Evolutionary conservation across 2,329 filamentous ascomycete species (phyloP).

Genomic region (Westerdykella aurantiaca): DNA sequence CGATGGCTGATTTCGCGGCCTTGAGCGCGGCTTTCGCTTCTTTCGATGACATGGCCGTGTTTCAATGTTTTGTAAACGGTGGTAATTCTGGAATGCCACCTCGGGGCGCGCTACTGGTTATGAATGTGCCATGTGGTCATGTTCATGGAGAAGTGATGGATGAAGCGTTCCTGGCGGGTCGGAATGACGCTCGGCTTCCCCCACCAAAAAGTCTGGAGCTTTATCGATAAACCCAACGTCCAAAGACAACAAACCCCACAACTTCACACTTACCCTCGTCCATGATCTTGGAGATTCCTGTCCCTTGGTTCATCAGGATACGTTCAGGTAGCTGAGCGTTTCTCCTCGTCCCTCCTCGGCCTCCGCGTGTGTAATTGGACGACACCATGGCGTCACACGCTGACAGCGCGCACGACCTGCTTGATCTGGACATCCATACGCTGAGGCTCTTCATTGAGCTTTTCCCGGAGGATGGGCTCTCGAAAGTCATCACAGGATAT

Average conservation of each 20-base stretch:
- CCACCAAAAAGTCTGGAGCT: conserved; percentile 10
- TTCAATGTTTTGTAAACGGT: not conserved
- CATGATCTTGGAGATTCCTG: too few relatives aligned
- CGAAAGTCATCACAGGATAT: conserved; percentile 75
- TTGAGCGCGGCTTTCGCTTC: conserved; percentile 59
- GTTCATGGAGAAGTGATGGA: conserved; percentile 4
- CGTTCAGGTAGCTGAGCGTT: too few relatives aligned
- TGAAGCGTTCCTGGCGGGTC: conserved; percentile 7
- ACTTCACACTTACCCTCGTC: too few relatives aligned
- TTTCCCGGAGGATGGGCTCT: conserved; percentile 78
- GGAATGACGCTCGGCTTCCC: conserved; percentile 23
- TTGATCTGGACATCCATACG: conserved; percentile 72
- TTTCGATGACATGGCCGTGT: conserved; percentile 48
- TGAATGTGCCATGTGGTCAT: conserved; percentile 15
- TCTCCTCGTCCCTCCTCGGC: too few relatives aligned
- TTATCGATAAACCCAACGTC: too few relatives aligned
- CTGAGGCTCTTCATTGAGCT: conserved; percentile 74
- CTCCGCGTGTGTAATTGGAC: too few relatives aligned
- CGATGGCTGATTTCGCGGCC: conserved; percentile 70
- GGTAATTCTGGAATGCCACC: conserved; percentile 2
- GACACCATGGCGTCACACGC: conserved; percentile 33
- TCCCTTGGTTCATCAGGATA: too few relatives aligned
- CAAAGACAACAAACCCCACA: too few relatives aligned
- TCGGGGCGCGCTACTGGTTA: conserved; percentile 13
- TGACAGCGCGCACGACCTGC: conserved; percentile 33